Evolutionary conservation across 805 yeast genomes (phyloP).

Genomic region (Spencermartinsiella europaea): DNA sequence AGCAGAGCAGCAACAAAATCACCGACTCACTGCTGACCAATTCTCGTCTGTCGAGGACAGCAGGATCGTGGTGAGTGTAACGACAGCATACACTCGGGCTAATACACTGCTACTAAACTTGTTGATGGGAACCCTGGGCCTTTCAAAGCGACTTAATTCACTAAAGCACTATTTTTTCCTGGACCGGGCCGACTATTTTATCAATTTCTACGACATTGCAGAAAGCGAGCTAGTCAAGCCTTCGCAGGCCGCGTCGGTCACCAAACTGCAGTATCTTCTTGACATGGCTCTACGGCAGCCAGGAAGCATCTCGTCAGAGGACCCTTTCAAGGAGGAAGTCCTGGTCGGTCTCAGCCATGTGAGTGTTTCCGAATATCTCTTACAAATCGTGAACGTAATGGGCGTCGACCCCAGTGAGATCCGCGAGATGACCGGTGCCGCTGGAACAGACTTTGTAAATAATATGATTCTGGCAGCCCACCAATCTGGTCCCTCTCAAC

Average conservation of each 20-base stretch:
- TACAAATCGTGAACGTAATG: slow-evolving; percentile 31
- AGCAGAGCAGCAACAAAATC: neutral
- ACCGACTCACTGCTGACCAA: slow-evolving; percentile 17
- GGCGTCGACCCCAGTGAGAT: slow-evolving; percentile 31
- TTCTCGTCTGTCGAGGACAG: slow-evolving; percentile 36
- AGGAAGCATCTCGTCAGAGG: slow-evolving; percentile 34
- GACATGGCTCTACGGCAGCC: slow-evolving; percentile 37
- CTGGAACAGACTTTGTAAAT: slow-evolving; percentile 13
- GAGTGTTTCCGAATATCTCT: slow-evolving; percentile 32
- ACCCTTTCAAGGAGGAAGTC: slow-evolving; percentile 33
- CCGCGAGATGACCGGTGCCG: slow-evolving; percentile 9
- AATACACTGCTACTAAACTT: slow-evolving; percentile 55
- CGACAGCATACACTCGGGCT: slow-evolving; percentile 61
- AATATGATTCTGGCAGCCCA: slow-evolving; percentile 15
- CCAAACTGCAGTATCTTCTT: slow-evolving; percentile 34
- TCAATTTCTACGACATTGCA: slow-evolving; percentile 47
- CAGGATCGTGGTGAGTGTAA: slow-evolving; percentile 50
- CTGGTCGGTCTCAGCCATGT: slow-evolving; percentile 29
- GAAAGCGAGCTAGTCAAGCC: slow-evolving; percentile 49
- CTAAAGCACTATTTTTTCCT: slow-evolving; percentile 57
- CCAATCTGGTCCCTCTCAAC: slow-evolving; percentile 7
- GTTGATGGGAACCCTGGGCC: slow-evolving; percentile 54
- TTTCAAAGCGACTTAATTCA: slow-evolving; percentile 42
- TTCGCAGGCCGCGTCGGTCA: slow-evolving; percentile 24
- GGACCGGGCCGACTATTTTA: slow-evolving; percentile 46